Base-by-base conservation (phyloP, 805 yeast genomes). In the Saccharomycopsis capsularis region DNA sequence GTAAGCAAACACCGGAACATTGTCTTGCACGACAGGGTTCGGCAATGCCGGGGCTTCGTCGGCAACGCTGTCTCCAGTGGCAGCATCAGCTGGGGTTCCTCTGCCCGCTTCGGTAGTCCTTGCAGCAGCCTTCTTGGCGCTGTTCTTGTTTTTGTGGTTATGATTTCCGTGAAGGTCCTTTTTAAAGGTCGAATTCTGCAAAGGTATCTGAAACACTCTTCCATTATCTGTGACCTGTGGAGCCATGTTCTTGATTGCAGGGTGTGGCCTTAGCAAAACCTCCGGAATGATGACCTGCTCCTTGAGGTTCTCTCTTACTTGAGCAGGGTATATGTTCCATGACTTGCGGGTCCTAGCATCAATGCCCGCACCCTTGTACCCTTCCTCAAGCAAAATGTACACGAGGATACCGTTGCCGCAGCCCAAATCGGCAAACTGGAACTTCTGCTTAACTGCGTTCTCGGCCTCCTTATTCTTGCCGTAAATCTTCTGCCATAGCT, bases 321-420 rank as follows among this genome's bases (percentile, higher is more conserved):
- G 70, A n/a, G 68, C 62, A 0, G 96, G 91, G 56, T 82, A 90
- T 1, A 75, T 70, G 1, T 67, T 65, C 98, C 98, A 91, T 1
- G 96, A 85, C 60, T 90, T 90, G 50, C 98, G 73, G 2, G 79
- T 77, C 41, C 98, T 71, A 0, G 96, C 96, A 67, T 91, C 98
- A 23, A 90, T 79, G 13, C 98, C 98, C 34, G 73, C 63, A 2
- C 98, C 97, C 32, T 60, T 68, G 57, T 77, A 85, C 0, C 97
- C 97, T 66, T 91, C 98, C 70, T 70, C 68, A 5, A 75, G 67
- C 43, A 91, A 68, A 24, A 91, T 76, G 57, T 86, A 77, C 9
- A 87, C 95, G 40, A 91, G 66, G 15, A 87, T 70, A 6, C 98
- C 98, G 65, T 91, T 91, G 4, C 98, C 98, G 67, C 98, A 91